phyloP scores from a whole-genome alignment of 176 grass and related monocot species.

The Ensete ventricosum region DNA sequence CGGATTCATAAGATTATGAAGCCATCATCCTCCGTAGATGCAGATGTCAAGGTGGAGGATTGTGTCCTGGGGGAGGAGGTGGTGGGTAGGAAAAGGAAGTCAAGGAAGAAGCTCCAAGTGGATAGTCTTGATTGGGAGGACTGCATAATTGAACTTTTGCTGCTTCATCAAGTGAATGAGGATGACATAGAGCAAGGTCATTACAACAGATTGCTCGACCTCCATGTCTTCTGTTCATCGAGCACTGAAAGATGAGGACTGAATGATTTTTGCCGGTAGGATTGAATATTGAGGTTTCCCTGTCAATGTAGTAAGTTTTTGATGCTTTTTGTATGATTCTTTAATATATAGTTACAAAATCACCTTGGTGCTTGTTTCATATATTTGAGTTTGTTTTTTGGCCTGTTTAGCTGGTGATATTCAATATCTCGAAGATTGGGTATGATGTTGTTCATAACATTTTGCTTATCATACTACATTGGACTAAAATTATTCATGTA shows the following conservation, averaged over 20 bases:
- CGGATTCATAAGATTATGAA: constrained; percentile 67
- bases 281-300: too few species aligned
- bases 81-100: constrained; percentile 20
- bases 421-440: too few species aligned
- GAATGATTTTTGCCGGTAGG: too few species aligned
- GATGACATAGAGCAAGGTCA: constrained; percentile 87
- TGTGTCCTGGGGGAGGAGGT: constrained; percentile 9
- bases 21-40: constrained; percentile 9
- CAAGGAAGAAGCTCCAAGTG: constrained; percentile 9
- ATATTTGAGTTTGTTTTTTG: too few species aligned
- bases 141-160: constrained; percentile 64
- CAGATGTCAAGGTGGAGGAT: neutral
- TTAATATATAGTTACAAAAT: too few species aligned
- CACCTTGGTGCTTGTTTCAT: too few species aligned
- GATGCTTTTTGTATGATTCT: too few species aligned
- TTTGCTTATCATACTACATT: too few species aligned
- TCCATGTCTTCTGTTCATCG: constrained; percentile 47
- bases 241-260: constrained; percentile 9
- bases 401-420: too few species aligned
- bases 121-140: constrained; percentile 82
- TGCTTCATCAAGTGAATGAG: constrained; percentile 66
- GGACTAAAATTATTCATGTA: too few species aligned
- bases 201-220: constrained; percentile 68
- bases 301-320: too few species aligned
- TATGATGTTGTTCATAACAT: too few species aligned